Evolutionary conservation across 176 grass and related monocot genomes (phyloP), one percentile per base, ranked within the genome.

Genomic region (Oropetium thomaeum): DNA sequence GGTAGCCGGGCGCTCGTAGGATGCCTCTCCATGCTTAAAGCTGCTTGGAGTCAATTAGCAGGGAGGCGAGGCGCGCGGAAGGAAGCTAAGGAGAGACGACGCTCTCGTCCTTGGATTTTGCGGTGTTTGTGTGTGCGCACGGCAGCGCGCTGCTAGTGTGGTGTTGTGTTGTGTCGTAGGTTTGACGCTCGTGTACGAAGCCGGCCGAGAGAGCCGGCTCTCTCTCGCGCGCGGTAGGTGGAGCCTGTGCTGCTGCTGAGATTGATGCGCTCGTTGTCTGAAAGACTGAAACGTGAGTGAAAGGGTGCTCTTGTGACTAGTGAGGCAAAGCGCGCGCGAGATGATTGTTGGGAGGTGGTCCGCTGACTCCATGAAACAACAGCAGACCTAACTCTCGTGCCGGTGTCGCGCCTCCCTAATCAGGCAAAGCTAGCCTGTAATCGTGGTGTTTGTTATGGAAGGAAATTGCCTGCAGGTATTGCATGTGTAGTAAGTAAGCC

Each of bases 1-100:
- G 81, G 39, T 27, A 26, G 72, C 17, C 69, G 43, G 3, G 73
- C 16, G 74, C 74, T 26, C 59, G n/a, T 30, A 59, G 52, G 8
- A 22, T 55, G 52, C 55, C 80, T 79, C 60, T 65, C 74, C 86
- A 83, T 88, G 86, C 10, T 43, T 13, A 40, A 9, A 20, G 7
- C n/a, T n/a, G n/a, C n/a, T n/a, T n/a, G n/a, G n/a, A n/a, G n/a
- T n/a, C n/a, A n/a, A n/a, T n/a, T n/a, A n/a, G n/a, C n/a, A n/a
- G n/a, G n/a, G n/a, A n/a, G n/a, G n/a, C n/a, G n/a, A n/a, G n/a
- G n/a, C n/a, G n/a, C n/a, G n/a, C n/a, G 10, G 4, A 8, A 15
- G 35, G 5, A 43, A 8, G 22, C 7, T 8, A 7, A 53, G 10
- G 23, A 27, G 53, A 26, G 23, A 27, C 0, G 9, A 22, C 4